These are phyloP conservation scores for Rhodotorula diobovata DNA, from an alignment of 768 basidiomycete species.

Conservation along the genomic window DNA sequence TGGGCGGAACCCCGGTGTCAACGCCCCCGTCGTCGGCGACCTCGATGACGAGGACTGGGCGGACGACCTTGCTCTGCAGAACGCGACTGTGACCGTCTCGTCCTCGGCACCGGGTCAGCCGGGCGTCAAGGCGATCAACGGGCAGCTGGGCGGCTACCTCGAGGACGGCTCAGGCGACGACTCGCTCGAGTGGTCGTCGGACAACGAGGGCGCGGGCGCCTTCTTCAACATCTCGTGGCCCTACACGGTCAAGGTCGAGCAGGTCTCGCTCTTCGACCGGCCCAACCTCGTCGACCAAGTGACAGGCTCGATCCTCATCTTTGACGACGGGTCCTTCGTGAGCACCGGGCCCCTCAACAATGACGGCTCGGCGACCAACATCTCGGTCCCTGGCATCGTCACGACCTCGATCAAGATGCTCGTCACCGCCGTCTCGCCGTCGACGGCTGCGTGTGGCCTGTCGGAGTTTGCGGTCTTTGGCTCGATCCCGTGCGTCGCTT, in stretches of 20 bases:
- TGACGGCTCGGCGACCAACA: slow-evolving; percentile 24
- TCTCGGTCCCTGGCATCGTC: slow-evolving; percentile 14
- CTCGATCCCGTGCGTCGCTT: slow-evolving; percentile 1
- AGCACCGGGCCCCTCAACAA: slow-evolving; percentile 18
- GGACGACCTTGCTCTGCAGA: slow-evolving; percentile 24
- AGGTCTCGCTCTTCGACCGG: slow-evolving; percentile 33
- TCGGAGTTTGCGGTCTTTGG: slow-evolving; percentile 25
- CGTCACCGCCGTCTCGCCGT: slow-evolving; percentile 14
- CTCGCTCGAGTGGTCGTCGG: slow-evolving; percentile 32
- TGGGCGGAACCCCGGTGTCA: not conserved
- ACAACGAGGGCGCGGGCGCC: slow-evolving; percentile 14
- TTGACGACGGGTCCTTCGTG: slow-evolving; percentile 24
- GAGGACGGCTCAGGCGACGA: slow-evolving; percentile 15
- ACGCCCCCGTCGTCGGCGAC: slow-evolving; percentile 1
- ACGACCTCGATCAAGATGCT: slow-evolving; percentile 29
- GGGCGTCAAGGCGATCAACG: slow-evolving; percentile 18
- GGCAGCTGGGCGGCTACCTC: slow-evolving; percentile 20
- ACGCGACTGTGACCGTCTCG: slow-evolving; percentile 14
- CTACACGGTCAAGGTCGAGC: slow-evolving; percentile 11
- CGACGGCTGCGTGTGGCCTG: slow-evolving; percentile 10
- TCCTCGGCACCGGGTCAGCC: slow-evolving; percentile 5
- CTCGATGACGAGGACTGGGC: slow-evolving; percentile 16
- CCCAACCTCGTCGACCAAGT: slow-evolving; percentile 36
- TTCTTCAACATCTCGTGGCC: slow-evolving; percentile 26
- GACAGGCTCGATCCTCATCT: slow-evolving; percentile 14